These are phyloP conservation scores for Coccinonectria pachysandricola DNA, from an alignment of 2,329 filamentous ascomycete species.

Conservation along the genomic window DNA sequence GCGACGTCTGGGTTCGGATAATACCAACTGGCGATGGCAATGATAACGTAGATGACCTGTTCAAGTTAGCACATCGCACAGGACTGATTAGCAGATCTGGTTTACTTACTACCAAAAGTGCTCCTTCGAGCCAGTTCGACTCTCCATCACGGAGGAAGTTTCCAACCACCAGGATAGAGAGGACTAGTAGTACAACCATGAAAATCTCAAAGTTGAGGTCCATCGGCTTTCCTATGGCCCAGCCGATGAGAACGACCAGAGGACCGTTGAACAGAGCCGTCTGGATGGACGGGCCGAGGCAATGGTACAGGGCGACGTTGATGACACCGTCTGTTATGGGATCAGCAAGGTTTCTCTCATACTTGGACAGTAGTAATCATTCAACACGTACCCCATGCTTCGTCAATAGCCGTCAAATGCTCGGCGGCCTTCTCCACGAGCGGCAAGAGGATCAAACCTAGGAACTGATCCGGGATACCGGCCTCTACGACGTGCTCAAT, in stretches of 20 bases:
- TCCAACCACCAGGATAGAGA: constrained; percentile 64
- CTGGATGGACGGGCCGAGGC: constrained; percentile 63
- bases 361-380: accelerated
- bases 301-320: constrained; percentile 62
- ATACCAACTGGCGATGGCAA: constrained; percentile 34
- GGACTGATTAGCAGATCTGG: accelerated
- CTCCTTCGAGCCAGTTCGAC: constrained; percentile 67
- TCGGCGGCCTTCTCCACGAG: constrained; percentile 63
- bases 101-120: constrained; percentile 48
- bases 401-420: constrained; percentile 59
- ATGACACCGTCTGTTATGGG: constrained; percentile 42
- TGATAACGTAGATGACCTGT: constrained; percentile 31
- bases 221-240: constrained; percentile 55
- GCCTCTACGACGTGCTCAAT: constrained; percentile 41
- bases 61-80: not conserved
- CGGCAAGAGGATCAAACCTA: constrained; percentile 52
- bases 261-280: constrained; percentile 67
- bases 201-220: constrained; percentile 67
- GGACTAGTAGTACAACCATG: constrained; percentile 62
- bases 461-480: constrained; percentile 23
- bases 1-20: constrained; percentile 32
- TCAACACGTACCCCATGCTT: constrained; percentile 44
- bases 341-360: not conserved
- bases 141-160: constrained; percentile 67
- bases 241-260: constrained; percentile 60